phyloP scores from a whole-genome alignment of 2,329 filamentous ascomycete species.

The Fusarium keratoplasticum region DNA sequence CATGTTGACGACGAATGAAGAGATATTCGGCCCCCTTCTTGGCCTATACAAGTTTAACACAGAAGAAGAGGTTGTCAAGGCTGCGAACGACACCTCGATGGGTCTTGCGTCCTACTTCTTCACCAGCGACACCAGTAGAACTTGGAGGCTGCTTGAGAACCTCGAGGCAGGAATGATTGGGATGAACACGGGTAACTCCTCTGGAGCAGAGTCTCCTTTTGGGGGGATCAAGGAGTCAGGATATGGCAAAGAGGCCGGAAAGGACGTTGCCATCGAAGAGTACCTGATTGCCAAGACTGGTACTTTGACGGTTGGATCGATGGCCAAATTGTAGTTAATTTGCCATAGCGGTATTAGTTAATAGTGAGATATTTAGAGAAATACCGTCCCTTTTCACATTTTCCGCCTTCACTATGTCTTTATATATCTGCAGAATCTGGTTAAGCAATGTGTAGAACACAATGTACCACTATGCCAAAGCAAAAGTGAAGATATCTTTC shows the following conservation, averaged over 20 bases:
- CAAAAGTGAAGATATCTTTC: too few species aligned
- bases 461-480: too few species aligned
- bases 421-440: too few species aligned
- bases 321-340: not conserved
- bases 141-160: constrained; percentile 25
- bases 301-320: not conserved
- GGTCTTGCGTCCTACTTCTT: constrained; percentile 30
- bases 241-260: not conserved
- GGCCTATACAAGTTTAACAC: constrained; percentile 19
- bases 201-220: constrained; percentile 54
- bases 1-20: not conserved
- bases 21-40: not conserved
- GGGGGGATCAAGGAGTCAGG: not conserved
- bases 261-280: not conserved
- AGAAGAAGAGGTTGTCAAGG: constrained; percentile 18
- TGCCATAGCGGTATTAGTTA: not conserved
- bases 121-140: constrained; percentile 15
- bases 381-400: too few species aligned
- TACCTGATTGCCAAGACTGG: not conserved
- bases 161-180: constrained; percentile 36
- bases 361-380: not conserved
- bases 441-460: too few species aligned
- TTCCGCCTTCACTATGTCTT: too few species aligned
- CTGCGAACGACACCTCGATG: constrained; percentile 24
- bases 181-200: constrained; percentile 35